Evolutionary conservation across 768 basidiomycete species (phyloP).

Genomic region (Amanita molliuscula): DNA sequence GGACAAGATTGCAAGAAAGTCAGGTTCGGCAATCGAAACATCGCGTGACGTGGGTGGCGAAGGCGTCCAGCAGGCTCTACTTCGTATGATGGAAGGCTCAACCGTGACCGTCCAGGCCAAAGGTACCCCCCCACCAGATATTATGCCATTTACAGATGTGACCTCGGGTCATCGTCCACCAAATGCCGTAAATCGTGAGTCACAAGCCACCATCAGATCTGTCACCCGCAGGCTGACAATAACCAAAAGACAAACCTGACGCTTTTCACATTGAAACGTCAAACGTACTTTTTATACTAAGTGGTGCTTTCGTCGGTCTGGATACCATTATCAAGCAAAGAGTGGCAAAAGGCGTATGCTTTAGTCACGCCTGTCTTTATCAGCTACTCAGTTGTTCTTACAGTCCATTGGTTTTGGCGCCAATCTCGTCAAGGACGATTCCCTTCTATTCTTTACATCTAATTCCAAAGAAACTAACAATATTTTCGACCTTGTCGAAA

Average conservation of each 20-base stretch:
- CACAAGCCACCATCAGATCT: neutral
- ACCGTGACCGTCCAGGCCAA: conserved; percentile 75
- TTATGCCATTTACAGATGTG: conserved; percentile 37
- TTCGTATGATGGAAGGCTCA: conserved; percentile 93
- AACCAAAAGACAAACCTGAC: conserved; percentile 43
- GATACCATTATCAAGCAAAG: conserved; percentile 74
- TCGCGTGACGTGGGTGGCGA: conserved; percentile 89
- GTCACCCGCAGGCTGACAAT: neutral
- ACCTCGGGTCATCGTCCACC: conserved; percentile 41
- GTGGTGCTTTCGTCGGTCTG: conserved; percentile 91
- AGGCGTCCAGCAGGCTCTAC: conserved; percentile 88
- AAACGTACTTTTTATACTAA: conserved; percentile 90
- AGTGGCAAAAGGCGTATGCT: conserved; percentile 73
- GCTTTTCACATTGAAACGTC: conserved; percentile 74
- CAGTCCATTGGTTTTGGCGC: conserved; percentile 84
- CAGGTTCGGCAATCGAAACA: conserved; percentile 49
- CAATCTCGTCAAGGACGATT: conserved; percentile 28
- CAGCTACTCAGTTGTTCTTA: conserved; percentile 3
- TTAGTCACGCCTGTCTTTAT: neutral
- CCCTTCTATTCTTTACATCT: conserved; percentile 69
- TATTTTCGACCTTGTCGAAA: conserved; percentile 62
- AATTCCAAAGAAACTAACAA: conserved; percentile 48
- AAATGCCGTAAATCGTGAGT: conserved; percentile 25
- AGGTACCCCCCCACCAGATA: conserved; percentile 36
- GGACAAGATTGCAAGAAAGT: conserved; percentile 80